Conservation (phyloP, 1,284 basidiomycete species). For the Psilocybe mexicana region DNA sequence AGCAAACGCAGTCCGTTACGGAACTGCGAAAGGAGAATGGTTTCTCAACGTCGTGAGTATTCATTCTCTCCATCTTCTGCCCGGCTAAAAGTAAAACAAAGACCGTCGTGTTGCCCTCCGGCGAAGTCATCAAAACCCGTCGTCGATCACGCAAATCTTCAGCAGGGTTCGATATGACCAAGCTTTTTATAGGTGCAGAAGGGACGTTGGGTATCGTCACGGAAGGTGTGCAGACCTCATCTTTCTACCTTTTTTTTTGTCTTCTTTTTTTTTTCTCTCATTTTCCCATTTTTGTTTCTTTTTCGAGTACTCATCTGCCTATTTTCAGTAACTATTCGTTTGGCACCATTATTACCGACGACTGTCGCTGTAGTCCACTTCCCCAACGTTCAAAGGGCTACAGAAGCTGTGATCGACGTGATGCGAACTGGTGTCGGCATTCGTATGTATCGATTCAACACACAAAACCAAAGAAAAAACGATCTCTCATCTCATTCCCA, state of each 20-base stretch:
- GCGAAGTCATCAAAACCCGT: slow-evolving; percentile 93
- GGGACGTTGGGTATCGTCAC: slow-evolving; percentile 93
- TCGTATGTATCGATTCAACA: slow-evolving; percentile 44
- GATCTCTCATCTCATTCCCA: not conserved
- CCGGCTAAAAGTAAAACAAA: slow-evolving; percentile 27
- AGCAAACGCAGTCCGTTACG: slow-evolving; percentile 89
- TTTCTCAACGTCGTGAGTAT: slow-evolving; percentile 72
- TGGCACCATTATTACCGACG: slow-evolving; percentile 82
- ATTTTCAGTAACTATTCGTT: slow-evolving; percentile 66
- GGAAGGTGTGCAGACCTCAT: slow-evolving; percentile 54
- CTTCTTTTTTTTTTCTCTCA: too few relatives aligned
- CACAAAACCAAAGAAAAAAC: not conserved
- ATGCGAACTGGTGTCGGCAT: slow-evolving; percentile 75
- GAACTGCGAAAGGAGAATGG: slow-evolving; percentile 84
- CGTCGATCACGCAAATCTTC: slow-evolving; percentile 85
- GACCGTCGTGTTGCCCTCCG: slow-evolving; percentile 89
- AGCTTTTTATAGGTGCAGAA: slow-evolving; percentile 93
- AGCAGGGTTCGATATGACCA: slow-evolving; percentile 89
- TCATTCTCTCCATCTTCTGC: not conserved
- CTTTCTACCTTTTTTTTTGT: too few relatives aligned
- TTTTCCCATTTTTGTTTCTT: not conserved
- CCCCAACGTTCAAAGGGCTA: slow-evolving; percentile 63
- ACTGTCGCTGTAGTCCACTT: slow-evolving; percentile 72
- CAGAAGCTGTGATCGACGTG: slow-evolving; percentile 74
- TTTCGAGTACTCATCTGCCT: not conserved